Percentiles rank a stretch among this genome's conserved stretches.
These are phyloP conservation scores for Candida neerlandica DNA, from an alignment of 1,139 yeast genomes.

Conservation along the genomic window DNA sequence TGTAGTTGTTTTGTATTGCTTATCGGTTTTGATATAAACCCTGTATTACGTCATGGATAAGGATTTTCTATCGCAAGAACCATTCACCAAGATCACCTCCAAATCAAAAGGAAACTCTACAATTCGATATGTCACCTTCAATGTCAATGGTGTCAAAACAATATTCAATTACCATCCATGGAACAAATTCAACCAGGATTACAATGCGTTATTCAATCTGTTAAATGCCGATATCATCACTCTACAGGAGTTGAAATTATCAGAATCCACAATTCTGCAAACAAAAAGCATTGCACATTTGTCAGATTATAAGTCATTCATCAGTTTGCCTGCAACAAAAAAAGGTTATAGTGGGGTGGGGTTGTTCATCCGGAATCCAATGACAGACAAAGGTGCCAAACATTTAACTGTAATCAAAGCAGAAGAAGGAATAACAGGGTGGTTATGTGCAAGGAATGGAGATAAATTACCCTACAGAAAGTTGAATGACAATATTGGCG, in stretches of 20 bases:
- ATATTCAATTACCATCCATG: constrained; percentile 83
- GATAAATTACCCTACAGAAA: constrained; percentile 24
- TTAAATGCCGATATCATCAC: constrained; percentile 78
- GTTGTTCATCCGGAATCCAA: constrained; percentile 65
- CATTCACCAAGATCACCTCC: constrained; percentile 15
- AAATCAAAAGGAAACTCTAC: constrained; percentile 12
- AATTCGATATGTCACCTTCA: constrained; percentile 66
- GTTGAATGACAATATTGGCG: constrained; percentile 59
- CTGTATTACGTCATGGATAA: constrained; percentile 2
- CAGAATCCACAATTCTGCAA: constrained; percentile 46
- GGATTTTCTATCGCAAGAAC: constrained; percentile 14
- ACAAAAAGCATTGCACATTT: constrained; percentile 55
- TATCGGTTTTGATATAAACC: not conserved
- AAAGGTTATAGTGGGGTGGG: constrained; percentile 95
- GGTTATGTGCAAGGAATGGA: constrained; percentile 30
- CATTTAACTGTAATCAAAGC: constrained; percentile 62
- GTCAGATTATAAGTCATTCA: constrained; percentile 61
- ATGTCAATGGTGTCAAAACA: constrained; percentile 84
- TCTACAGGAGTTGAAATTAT: constrained; percentile 83
- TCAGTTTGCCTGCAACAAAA: constrained; percentile 64
- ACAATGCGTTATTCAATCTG: constrained; percentile 51
- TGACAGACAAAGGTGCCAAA: constrained; percentile 26
- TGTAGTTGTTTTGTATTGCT: not conserved
- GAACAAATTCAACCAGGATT: constrained; percentile 53
- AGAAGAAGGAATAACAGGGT: constrained; percentile 91